Evolutionary conservation across 306 rosid species (phyloP), one percentile per base, ranked within the genome.

Genomic region (Cicer yamashitae): DNA sequence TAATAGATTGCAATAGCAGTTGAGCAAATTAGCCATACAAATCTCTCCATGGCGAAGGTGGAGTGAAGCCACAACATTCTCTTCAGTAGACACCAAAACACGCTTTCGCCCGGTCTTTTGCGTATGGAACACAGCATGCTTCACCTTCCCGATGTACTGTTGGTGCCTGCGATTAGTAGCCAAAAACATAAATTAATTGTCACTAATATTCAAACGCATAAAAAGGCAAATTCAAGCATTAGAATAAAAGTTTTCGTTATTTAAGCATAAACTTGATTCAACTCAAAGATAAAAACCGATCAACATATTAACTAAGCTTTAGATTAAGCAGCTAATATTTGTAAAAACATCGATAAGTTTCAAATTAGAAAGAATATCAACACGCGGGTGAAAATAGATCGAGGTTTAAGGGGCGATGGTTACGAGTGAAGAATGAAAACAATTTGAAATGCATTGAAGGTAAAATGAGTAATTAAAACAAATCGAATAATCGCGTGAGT

Each of bases 1-100:
- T 43, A 72, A 15, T 41, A 64, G 34, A 62, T 15, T 10, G 12
- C 61, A 53, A 40, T 40, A 56, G 40, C 64, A 51, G 22, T 30
- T 3, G 47, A 37, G 37, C 45, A 65, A 73, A 44, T 51, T 8
- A 53, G 12, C 76, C 98, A 65, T 77, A 96, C 99, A 89, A 74
- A 96, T 92, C 83, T 92, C 98, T 80, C 99, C 99, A 41, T 71
- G 99, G 51, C 99, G 97, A 78, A 96, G 99, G 84, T 96, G 98
- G 43, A 96, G 98, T 6, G 99, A 96, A n/a, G 99, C 98, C 69
- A 96, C 70, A 7, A 90, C 96, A 74, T 92, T 96, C 91, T 96
- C 98, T 80, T 92, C 96, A 4, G 98, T 96, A 20, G 97, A 92
- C 71, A 96, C 99, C 22, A 96, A 83, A 62, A 96, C 99, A 54